Percentiles rank a stretch among this genome's conserved stretches.
These are phyloP conservation scores for Primulina eburnea DNA, from an alignment of 257 asterid genomes.

Conservation along the genomic window DNA sequence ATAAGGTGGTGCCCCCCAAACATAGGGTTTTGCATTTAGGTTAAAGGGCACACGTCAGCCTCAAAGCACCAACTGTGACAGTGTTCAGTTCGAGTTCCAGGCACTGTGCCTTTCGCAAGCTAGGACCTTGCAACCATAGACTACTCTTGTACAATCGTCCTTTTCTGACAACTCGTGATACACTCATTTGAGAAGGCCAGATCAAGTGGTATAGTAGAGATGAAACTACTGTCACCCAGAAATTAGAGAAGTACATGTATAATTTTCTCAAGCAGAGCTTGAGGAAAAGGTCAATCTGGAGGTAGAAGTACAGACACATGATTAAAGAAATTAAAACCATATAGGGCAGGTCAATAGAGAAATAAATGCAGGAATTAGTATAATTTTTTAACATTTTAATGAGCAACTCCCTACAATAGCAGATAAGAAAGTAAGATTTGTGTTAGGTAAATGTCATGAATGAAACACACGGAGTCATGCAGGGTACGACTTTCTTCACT, in stretches of 20 bases:
- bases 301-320: neutral
- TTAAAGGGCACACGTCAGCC: neutral
- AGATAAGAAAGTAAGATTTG: neutral
- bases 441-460: slow-evolving; percentile 11
- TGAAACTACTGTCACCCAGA: neutral
- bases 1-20: neutral
- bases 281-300: neutral
- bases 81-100: neutral
- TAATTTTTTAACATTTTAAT: neutral
- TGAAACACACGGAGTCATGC: slow-evolving; percentile 1
- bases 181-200: neutral
- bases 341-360: neutral
- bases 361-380: slow-evolving; percentile 23
- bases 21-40: neutral
- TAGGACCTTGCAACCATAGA: neutral
- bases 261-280: neutral
- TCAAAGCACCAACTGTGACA: neutral
- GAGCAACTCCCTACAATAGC: too few relatives aligned
- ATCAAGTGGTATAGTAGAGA: neutral
- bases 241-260: neutral
- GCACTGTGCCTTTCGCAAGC: neutral
- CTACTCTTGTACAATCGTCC: neutral
- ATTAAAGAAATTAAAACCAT: neutral
- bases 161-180: neutral
- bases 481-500: slow-evolving; percentile 10